Evolutionary conservation across 306 rosid species (phyloP).

Genomic region (Begonia masoniana): DNA sequence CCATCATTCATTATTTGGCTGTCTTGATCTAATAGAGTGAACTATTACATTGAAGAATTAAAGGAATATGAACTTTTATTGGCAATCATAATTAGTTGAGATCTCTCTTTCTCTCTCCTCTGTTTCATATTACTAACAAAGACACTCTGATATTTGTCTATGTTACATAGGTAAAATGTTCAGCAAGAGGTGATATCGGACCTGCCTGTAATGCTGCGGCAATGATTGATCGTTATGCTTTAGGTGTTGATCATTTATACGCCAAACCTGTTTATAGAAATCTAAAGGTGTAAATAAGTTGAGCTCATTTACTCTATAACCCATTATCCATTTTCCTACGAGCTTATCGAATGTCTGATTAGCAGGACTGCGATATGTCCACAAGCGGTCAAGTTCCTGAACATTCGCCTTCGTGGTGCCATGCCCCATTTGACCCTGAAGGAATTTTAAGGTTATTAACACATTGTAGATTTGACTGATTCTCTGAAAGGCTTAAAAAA

Average conservation of each 20-base stretch:
- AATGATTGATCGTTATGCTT: slow-evolving; percentile 76
- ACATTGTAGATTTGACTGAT: too few species aligned
- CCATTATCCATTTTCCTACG: slow-evolving; percentile 8
- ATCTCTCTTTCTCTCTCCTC: slow-evolving; percentile 1
- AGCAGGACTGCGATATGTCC: slow-evolving; percentile 67
- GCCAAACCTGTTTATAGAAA: slow-evolving; percentile 72
- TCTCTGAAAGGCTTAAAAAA: too few species aligned
- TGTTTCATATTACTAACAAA: slow-evolving; percentile 1
- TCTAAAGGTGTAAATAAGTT: slow-evolving; percentile 45
- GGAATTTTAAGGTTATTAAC: slow-evolving; percentile 68
- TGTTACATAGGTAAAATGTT: slow-evolving; percentile 60
- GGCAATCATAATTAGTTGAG: not conserved
- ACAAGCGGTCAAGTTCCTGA: slow-evolving; percentile 44
- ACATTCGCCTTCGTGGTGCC: slow-evolving; percentile 78
- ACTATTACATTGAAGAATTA: not conserved
- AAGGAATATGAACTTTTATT: not conserved
- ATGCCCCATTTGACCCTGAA: slow-evolving; percentile 89
- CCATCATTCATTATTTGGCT: slow-evolving; percentile 4
- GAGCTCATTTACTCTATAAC: slow-evolving; percentile 8
- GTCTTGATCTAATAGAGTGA: slow-evolving; percentile 3
- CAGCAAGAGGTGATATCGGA: slow-evolving; percentile 72
- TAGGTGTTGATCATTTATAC: slow-evolving; percentile 64
- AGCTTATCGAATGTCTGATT: slow-evolving; percentile 21
- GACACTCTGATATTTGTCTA: slow-evolving; percentile 17
- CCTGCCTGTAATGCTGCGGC: slow-evolving; percentile 93